A percentile compares a stretch with the other conserved stretches of the same genome.
Conservation (phyloP, 495 filamentous ascomycete species). For the Friedmanniomyces simplex region DNA sequence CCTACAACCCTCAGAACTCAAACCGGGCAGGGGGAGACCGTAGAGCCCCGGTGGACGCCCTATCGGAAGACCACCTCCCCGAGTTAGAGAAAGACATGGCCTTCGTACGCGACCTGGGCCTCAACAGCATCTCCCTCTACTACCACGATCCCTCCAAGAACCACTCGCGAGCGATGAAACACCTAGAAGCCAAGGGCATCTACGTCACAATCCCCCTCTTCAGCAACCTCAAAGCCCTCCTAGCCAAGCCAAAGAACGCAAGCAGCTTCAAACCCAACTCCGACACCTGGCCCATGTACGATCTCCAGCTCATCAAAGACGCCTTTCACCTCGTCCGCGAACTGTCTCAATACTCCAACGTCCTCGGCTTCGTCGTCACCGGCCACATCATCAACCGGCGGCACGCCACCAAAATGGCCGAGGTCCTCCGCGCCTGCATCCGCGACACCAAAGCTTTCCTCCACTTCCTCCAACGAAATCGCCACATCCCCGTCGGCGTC, state of each 20-base stretch:
- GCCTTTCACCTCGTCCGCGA: not conserved
- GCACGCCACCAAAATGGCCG: not conserved
- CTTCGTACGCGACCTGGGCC: constrained; percentile 1
- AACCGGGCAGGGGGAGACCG: not conserved
- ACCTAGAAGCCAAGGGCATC: constrained; percentile 3
- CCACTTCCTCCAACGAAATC: not conserved
- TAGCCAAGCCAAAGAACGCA: not conserved
- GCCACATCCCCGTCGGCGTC: constrained; percentile 1
- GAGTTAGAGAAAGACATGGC: constrained; percentile 3
- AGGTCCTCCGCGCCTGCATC: constrained; percentile 9
- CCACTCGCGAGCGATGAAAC: constrained; percentile 1
- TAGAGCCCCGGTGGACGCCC: not conserved
- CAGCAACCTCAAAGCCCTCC: not conserved
- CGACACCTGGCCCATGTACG: not conserved
- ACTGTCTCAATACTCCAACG: not conserved
- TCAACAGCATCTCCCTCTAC: constrained; percentile 6
- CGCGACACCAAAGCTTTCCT: constrained; percentile 6
- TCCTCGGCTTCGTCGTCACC: constrained; percentile 3
- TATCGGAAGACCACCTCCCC: not conserved
- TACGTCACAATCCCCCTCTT: constrained; percentile 1
- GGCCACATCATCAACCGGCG: not conserved
- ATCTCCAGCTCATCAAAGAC: no score
- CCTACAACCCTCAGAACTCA: not conserved
- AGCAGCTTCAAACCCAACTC: not conserved
- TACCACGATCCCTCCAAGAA: not conserved